These are phyloP conservation scores for Spirogloea muscicola DNA, from an alignment of 139 green algal genomes.

Conservation along the genomic window DNA sequence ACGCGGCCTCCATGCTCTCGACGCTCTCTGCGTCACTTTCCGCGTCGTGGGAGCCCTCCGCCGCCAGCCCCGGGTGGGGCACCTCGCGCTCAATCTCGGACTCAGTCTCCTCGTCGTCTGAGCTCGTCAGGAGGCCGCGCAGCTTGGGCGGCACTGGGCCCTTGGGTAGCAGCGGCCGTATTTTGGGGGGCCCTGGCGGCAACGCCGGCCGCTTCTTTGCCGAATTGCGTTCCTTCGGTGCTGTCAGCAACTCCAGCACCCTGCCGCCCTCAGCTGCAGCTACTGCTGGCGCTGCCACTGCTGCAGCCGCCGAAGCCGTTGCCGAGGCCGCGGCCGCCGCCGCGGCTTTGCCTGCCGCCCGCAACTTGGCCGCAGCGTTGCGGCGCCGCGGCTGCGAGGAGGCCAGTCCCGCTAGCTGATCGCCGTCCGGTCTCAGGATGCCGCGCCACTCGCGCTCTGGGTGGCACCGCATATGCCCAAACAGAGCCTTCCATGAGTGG, in stretches of 20 bases:
- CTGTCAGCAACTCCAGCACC: too few relatives aligned
- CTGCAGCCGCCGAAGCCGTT: background rate
- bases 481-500: slow-evolving; percentile 10
- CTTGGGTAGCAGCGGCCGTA: too few relatives aligned
- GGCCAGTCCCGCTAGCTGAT: too few relatives aligned
- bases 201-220: too few relatives aligned
- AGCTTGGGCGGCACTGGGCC: too few relatives aligned
- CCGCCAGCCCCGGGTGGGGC: background rate
- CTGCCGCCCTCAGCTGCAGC: background rate
- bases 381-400: too few relatives aligned
- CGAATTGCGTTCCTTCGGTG: too few relatives aligned
- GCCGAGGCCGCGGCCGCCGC: background rate
- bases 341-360: background rate
- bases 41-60: background rate
- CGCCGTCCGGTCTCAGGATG: slow-evolving; percentile 6
- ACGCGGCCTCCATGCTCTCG: slow-evolving; percentile 17
- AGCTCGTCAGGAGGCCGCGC: too few relatives aligned
- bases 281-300: background rate
- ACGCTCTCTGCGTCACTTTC: slow-evolving; percentile 4
- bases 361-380: background rate
- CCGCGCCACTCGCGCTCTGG: slow-evolving; percentile 14
- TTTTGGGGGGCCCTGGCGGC: too few relatives aligned
- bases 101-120: too few relatives aligned
- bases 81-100: too few relatives aligned
- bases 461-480: slow-evolving; percentile 18